A percentile compares a stretch with the other conserved stretches of the same genome.
Evolutionary conservation across 306 rosid genomes (phyloP).

Genomic region (Cicer yamashitae): DNA sequence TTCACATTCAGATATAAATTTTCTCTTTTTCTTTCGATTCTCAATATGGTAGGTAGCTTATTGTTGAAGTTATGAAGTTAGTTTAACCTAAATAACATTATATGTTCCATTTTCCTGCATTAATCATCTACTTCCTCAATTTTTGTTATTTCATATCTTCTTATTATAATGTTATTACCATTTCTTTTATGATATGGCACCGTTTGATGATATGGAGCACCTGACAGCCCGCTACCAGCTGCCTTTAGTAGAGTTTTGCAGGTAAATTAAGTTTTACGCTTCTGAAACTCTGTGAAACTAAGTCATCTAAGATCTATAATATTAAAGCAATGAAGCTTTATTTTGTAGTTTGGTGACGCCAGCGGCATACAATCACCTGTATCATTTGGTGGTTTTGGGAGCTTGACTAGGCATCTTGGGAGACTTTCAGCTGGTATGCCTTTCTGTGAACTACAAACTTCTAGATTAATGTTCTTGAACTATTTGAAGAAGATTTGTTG

Average conservation of each 20-base stretch:
- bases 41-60: no score
- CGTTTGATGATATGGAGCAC: conserved; percentile 46
- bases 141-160: background rate
- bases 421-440: conserved; percentile 74
- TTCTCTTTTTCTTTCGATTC: no score
- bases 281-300: conserved; percentile 42
- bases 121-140: background rate
- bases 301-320: conserved; percentile 37
- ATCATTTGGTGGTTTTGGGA: conserved; percentile 94
- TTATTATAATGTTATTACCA: background rate
- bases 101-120: background rate
- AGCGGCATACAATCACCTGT: conserved; percentile 97
- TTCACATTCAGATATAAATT: no score
- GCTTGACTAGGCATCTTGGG: conserved; percentile 91
- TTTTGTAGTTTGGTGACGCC: conserved; percentile 91
- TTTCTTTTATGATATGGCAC: conserved; percentile 40
- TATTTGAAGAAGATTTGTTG: background rate
- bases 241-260: conserved; percentile 84
- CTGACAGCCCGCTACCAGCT: conserved; percentile 81
- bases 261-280: conserved; percentile 55
- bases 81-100: background rate
- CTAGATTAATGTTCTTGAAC: conserved; percentile 19
- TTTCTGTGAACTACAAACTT: conserved; percentile 25
- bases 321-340: conserved; percentile 41
- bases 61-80: no score